Conservation (phyloP, 2,329 filamentous ascomycete species). For the Diplodia intermedia region DNA sequence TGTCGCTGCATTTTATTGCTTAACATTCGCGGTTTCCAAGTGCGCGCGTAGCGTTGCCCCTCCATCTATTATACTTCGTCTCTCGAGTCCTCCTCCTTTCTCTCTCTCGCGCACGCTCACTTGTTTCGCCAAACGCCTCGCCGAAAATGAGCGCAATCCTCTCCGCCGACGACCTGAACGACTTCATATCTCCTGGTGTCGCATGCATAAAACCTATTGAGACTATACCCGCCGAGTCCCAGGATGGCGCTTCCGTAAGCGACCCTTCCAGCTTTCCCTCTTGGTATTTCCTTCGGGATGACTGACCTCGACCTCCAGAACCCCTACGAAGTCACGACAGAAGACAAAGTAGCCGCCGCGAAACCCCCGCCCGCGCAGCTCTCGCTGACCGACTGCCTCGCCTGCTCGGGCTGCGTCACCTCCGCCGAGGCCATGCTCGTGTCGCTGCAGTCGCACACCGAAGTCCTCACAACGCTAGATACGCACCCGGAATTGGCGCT, state of each 20-base stretch:
- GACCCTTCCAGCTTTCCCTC: background rate
- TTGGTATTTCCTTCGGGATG: background rate
- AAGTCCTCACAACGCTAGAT: conserved; percentile 85
- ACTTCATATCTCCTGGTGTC: conserved; percentile 97
- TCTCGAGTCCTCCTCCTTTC: background rate
- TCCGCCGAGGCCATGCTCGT: conserved; percentile 97
- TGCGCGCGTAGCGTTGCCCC: background rate
- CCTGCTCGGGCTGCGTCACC: conserved; percentile 96
- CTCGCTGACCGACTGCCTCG: conserved; percentile 94
- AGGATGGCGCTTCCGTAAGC: conserved; percentile 53
- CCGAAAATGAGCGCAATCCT: conserved; percentile 90
- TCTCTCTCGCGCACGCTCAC: conserved; percentile 6
- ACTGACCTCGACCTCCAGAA: conserved; percentile 50
- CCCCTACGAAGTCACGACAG: conserved; percentile 87
- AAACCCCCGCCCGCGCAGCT: conserved; percentile 81
- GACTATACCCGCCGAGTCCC: conserved; percentile 73
- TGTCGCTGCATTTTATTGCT: background rate
- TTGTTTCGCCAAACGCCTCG: background rate
- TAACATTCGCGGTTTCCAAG: background rate
- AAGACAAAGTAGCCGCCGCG: conserved; percentile 70
- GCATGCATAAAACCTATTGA: conserved; percentile 98
- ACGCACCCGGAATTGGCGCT: conserved; percentile 56
- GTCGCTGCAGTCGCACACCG: conserved; percentile 88
- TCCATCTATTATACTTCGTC: background rate
- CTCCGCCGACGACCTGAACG: conserved; percentile 94